A percentile compares a stretch with the other conserved stretches of the same genome.
Evolutionary conservation across 1,284 basidiomycete genomes (phyloP).

Genomic region (Ceratobasidium theobromae): DNA sequence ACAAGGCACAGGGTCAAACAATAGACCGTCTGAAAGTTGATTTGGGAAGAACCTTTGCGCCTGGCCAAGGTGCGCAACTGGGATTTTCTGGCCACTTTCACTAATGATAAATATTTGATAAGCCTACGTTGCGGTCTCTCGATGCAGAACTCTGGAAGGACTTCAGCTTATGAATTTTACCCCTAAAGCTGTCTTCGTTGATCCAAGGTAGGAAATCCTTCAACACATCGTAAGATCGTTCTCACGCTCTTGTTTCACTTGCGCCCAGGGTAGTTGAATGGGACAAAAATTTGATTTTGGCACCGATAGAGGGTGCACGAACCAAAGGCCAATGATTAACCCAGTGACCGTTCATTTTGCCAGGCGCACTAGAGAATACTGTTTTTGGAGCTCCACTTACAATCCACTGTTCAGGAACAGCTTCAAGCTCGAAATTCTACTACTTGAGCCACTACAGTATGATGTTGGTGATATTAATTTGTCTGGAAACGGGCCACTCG

Average conservation of each 20-base stretch:
- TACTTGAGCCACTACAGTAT: too few species aligned
- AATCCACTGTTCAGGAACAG: too few species aligned
- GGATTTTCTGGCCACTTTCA: neutral
- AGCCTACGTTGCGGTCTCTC: slow-evolving; percentile 44
- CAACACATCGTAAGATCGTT: neutral
- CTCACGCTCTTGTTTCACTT: neutral
- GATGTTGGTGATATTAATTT: too few species aligned
- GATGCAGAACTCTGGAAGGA: slow-evolving; percentile 39
- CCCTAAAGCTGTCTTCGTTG: slow-evolving; percentile 27
- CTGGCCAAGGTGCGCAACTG: slow-evolving; percentile 49
- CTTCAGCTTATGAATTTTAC: slow-evolving; percentile 42
- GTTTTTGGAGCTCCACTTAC: too few species aligned
- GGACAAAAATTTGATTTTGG: neutral
- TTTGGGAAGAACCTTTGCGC: slow-evolving; percentile 70
- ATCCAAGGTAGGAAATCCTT: neutral
- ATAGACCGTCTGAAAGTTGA: slow-evolving; percentile 75
- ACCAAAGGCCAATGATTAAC: too few species aligned
- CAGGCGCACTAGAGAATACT: too few species aligned
- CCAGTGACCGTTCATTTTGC: too few species aligned
- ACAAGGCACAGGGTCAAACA: slow-evolving; percentile 85
- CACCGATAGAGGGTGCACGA: too few species aligned
- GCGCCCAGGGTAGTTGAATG: neutral
- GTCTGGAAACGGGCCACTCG: too few species aligned
- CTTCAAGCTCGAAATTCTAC: too few species aligned
- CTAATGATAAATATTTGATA: neutral